Evolutionary conservation across 139 green algal species (phyloP), one percentile per base, ranked within the genome.

Genomic region (Chlorella sp.): DNA sequence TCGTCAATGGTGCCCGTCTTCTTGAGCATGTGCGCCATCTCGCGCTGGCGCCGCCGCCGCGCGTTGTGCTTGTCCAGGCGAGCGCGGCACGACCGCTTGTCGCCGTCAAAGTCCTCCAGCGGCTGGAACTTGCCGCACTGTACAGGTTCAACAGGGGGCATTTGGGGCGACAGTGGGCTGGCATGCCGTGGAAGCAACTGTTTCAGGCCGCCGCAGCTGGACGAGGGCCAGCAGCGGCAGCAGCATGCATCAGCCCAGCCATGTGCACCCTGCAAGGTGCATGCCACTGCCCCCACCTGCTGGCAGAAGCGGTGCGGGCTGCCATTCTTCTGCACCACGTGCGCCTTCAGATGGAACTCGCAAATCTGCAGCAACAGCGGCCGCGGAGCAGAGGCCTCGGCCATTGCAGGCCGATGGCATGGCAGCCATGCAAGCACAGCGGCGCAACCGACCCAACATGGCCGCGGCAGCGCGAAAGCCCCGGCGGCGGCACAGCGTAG

Each of bases 51-150:
- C 47, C 92, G 83, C 16, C 93, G 86, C 44, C 91, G 83, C 0
- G 88, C 87, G 72, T 96, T 96, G 88, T 96, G 93, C 12, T 92
- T 91, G 81, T 94, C 87, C 68, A 96, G 82, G 63, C 89, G 80
- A 0, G 69, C 75, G 18, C 82, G 79, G 87, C 89, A 92, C 38
- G 80, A 88, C 51, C 85, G 83, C 79, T 92, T 89, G 36, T 88
- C 68, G 25, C 83, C 89, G 23, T 92, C 88, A 62, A 92, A 92
- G 9, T 90, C 89, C 23, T 60, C 51, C 15, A 88, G 21, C 1
- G 70, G 62, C 55, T 91, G 86, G 62, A 89, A 86, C 56, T 81
- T 80, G 41, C 76, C 80, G 71, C 88, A 90, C 74, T 91, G 67
- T 32, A 9, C 7, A 6, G 9, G 44, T 51, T 6, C 7, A 51